Conservation (phyloP, 805 yeast genomes). For the Scheffersomyces spartinae region DNA sequence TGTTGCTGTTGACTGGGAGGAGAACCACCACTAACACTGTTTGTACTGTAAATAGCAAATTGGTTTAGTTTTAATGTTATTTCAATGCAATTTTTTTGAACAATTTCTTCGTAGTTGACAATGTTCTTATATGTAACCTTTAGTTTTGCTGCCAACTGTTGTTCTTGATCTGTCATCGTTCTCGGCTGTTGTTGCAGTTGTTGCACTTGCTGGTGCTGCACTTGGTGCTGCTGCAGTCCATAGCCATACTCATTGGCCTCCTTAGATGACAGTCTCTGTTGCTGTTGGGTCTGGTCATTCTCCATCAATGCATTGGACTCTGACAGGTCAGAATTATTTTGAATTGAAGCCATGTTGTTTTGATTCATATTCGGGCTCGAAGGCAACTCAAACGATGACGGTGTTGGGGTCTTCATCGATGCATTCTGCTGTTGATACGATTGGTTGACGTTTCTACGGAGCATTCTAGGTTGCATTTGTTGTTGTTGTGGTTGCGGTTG, state of each 20-base stretch:
- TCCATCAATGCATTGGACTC: slow-evolving; percentile 22
- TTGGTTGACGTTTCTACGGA: slow-evolving; percentile 8
- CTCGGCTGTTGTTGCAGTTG: slow-evolving; percentile 12
- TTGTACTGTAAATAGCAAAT: slow-evolving; percentile 20
- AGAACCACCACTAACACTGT: slow-evolving; percentile 19
- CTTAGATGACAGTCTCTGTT: too few relatives aligned
- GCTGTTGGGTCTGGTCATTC: too few relatives aligned
- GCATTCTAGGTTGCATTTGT: slow-evolving; percentile 9
- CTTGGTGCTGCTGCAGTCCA: slow-evolving; percentile 2
- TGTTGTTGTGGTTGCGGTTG: slow-evolving; percentile 7
- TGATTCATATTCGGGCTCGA: slow-evolving; percentile 24
- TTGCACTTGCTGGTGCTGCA: slow-evolving; percentile 5
- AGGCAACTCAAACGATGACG: slow-evolving; percentile 30
- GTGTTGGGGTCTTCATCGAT: slow-evolving; percentile 25
- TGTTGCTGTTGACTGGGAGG: slow-evolving; percentile 6
- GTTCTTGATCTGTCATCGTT: slow-evolving; percentile 47
- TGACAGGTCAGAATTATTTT: slow-evolving; percentile 28
- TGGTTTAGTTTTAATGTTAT: slow-evolving; percentile 39
- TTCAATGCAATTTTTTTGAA: slow-evolving; percentile 59
- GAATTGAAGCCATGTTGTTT: slow-evolving; percentile 13
- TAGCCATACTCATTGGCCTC: too few relatives aligned
- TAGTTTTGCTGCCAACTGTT: slow-evolving; percentile 52
- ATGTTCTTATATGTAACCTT: slow-evolving; percentile 68
- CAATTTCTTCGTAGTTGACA: slow-evolving; percentile 53
- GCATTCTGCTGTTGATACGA: slow-evolving; percentile 6